phyloP scores from a whole-genome alignment of 2,329 filamentous ascomycete genomes.

The Bipolaris sorokiniana region DNA sequence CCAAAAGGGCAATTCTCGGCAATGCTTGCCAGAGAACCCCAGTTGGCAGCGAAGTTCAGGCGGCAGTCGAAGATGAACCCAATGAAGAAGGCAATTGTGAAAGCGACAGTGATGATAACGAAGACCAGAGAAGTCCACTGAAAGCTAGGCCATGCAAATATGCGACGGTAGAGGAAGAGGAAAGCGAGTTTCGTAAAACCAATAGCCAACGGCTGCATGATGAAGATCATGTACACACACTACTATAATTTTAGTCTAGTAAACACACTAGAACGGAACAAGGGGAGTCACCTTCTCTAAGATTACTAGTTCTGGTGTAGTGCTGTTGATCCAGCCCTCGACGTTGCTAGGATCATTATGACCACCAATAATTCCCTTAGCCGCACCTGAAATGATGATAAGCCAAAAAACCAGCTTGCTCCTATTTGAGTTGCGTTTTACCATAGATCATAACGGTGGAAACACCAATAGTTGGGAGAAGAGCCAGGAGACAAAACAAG shows the following conservation, averaged over 20 bases:
- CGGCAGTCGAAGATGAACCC: constrained; percentile 13
- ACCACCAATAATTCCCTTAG: constrained; percentile 10
- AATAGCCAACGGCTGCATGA: constrained; percentile 13
- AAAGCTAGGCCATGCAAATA: constrained; percentile 10
- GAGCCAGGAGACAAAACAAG: constrained; percentile 11
- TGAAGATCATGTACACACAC: constrained; percentile 15
- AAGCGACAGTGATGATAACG: constrained; percentile 3
- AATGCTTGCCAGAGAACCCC: constrained; percentile 13
- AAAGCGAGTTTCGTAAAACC: constrained; percentile 13
- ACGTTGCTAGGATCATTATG: constrained; percentile 10
- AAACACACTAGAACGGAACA: not conserved
- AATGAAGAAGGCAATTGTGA: constrained; percentile 13
- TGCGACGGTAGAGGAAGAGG: constrained; percentile 13
- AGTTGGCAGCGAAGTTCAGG: constrained; percentile 12
- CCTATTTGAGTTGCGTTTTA: not conserved
- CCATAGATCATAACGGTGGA: constrained; percentile 13
- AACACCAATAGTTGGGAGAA: constrained; percentile 10
- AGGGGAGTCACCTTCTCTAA: constrained; percentile 4
- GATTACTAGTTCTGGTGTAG: constrained; percentile 7
- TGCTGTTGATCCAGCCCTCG: constrained; percentile 9
- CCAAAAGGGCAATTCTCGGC: constrained; percentile 10
- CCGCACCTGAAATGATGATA: not conserved
- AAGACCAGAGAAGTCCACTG: constrained; percentile 5
- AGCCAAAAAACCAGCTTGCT: not conserved
- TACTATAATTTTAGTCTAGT: not conserved